Percentiles rank a stretch among this genome's conserved stretches.
Evolutionary conservation across 768 basidiomycete genomes (phyloP).

Genomic region (Boletus fagicola): DNA sequence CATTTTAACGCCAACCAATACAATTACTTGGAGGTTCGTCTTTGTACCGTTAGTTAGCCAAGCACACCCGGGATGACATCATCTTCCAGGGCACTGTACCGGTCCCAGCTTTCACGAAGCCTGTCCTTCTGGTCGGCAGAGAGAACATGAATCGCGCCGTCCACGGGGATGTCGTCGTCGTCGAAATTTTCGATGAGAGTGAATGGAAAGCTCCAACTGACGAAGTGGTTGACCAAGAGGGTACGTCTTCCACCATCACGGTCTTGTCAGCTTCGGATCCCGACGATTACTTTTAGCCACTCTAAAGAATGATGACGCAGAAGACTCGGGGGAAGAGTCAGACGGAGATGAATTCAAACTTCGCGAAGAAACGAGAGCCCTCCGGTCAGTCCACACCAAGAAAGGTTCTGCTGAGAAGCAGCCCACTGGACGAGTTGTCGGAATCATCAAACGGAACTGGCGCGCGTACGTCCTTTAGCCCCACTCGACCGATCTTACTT

Average conservation of each 20-base stretch:
- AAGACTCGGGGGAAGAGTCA: conserved; percentile 65
- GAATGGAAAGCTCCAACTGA: conserved; percentile 94
- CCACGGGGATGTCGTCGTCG: conserved; percentile 88
- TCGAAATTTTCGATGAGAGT: conserved; percentile 80
- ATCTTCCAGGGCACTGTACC: conserved; percentile 71
- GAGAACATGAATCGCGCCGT: conserved; percentile 96
- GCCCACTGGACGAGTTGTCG: conserved; percentile 90
- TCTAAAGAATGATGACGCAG: conserved; percentile 83
- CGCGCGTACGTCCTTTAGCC: conserved; percentile 60
- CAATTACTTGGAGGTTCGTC: conserved; percentile 86
- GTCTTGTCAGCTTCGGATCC: neutral
- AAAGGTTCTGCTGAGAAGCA: conserved; percentile 58
- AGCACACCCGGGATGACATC: neutral
- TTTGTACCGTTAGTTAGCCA: neutral
- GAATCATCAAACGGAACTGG: conserved; percentile 95
- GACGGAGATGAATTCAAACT: conserved; percentile 36
- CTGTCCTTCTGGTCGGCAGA: conserved; percentile 80
- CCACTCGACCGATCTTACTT: neutral
- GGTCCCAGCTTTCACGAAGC: conserved; percentile 69
- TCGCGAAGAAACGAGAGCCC: conserved; percentile 46
- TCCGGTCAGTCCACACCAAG: conserved; percentile 25
- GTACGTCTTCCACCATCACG: conserved; percentile 40
- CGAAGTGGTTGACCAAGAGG: conserved; percentile 92
- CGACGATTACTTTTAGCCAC: conserved; percentile 48
- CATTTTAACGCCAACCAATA: conserved; percentile 94